These are phyloP conservation scores for Candida ipomoeae DNA, from an alignment of 805 yeast species.

Conservation along the genomic window DNA sequence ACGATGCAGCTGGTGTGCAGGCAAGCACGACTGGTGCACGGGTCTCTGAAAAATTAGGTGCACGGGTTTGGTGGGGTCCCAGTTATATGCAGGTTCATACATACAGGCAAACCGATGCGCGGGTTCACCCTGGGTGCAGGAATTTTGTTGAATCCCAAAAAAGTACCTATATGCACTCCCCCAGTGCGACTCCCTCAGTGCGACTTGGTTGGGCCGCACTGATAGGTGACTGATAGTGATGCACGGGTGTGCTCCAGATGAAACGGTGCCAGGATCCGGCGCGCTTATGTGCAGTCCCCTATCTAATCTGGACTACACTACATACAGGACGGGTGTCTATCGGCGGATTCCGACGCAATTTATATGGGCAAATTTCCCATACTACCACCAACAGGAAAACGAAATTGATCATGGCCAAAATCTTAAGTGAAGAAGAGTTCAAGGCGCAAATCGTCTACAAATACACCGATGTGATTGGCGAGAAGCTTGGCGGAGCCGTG, in stretches of 20 bases:
- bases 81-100: neutral
- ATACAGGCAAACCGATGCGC: neutral
- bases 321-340: neutral
- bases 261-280: neutral
- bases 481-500: conserved; percentile 75
- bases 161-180: too few species aligned
- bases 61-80: neutral
- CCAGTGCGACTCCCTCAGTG: too few species aligned
- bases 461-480: conserved; percentile 78
- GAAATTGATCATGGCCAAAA: conserved; percentile 13
- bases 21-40: neutral
- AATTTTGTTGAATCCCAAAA: too few species aligned
- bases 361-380: neutral
- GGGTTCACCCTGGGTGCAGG: too few species aligned
- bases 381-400: neutral
- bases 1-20: neutral
- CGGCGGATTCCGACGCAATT: neutral
- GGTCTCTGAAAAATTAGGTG: neutral
- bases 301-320: neutral
- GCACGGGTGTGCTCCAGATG: neutral
- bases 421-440: conserved; percentile 33
- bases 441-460: conserved; percentile 44
- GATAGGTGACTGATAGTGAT: neutral
- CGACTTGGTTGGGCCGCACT: too few species aligned
- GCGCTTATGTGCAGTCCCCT: neutral